These are phyloP conservation scores for Breynia disticha DNA, from an alignment of 441 rosid species.

Conservation along the genomic window DNA sequence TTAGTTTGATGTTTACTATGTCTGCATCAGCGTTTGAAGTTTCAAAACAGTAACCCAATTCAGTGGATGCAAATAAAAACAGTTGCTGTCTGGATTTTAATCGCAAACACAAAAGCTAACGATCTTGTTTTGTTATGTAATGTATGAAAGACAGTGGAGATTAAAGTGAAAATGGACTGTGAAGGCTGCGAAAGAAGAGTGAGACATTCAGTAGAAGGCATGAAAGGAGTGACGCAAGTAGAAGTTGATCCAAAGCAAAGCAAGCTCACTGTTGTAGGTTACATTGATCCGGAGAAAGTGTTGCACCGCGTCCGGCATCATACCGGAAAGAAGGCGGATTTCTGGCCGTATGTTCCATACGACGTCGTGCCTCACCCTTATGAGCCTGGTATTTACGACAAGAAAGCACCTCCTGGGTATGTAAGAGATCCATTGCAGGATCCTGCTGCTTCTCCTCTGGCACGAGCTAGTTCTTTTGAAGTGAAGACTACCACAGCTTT, in stretches of 20 bases:
- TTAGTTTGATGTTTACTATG: too few species aligned
- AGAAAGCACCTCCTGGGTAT: slow-evolving; percentile 75
- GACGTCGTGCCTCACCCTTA: slow-evolving; percentile 75
- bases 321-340: slow-evolving; percentile 79
- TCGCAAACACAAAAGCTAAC: too few species aligned
- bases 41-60: too few species aligned
- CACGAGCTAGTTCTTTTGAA: slow-evolving; percentile 83
- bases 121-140: too few species aligned
- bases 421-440: slow-evolving; percentile 49
- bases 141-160: slow-evolving; percentile 61
- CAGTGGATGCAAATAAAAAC: too few species aligned
- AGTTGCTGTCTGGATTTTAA: too few species aligned
- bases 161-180: slow-evolving; percentile 76
- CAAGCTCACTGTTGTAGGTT: slow-evolving; percentile 77
- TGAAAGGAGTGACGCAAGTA: slow-evolving; percentile 64
- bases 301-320: slow-evolving; percentile 55
- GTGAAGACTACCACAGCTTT: slow-evolving; percentile 77
- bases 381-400: slow-evolving; percentile 66
- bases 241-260: slow-evolving; percentile 53
- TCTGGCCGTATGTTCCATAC: slow-evolving; percentile 80
- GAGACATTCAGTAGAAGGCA: slow-evolving; percentile 57
- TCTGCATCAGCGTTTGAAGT: too few species aligned
- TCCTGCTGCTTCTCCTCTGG: slow-evolving; percentile 41
- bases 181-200: slow-evolving; percentile 83
- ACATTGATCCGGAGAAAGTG: slow-evolving; percentile 58